Evolutionary conservation across 169 alveolate genomes (phyloP), one percentile per base, ranked within the genome.

Genomic region (Cytauxzoon felis): DNA sequence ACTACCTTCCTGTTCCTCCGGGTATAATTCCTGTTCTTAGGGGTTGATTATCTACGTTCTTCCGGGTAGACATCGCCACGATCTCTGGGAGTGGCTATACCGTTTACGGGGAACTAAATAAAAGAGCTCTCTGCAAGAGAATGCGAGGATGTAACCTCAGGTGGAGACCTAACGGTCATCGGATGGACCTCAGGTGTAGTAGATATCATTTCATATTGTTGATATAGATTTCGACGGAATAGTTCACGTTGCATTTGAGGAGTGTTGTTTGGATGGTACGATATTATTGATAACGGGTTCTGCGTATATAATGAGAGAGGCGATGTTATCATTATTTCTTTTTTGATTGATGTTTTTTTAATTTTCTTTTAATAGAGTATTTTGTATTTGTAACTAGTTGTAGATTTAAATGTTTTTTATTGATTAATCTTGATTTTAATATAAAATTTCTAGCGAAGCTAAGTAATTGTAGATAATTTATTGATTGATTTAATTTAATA

Each of bases 191-290:
- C 30, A 30, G 5, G 62, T 38, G 27, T 30, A 1, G 54, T 30
- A 24, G 23, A 1, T 52, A 52, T 52, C 21, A 6, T 24, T 30
- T 43, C 24, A 24, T 30, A 21, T 27, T 23, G 27, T 33, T 30
- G 16, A 40, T 69, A 82, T 75, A 0, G 53, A 50, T 27, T 69
- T 78, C 57, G 80, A 78, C 16, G 13, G 50, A 33, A 60, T 78
- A 34, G 61, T 78, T 53, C 64, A 70, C 16, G 70, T 60, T 24
- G 87, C 87, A 18, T 78, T 78, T 52, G 62, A 69, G 13, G 82
- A 78, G 26, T 68, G 78, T 29, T 78, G 87, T 64, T 38, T 63
- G 48, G 69, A 61, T 58, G 67, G 59, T 27, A 54, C 66, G 34
- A 56, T 78, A 42, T 54, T 78, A 24, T 62, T 78, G 16, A 33